Base-by-base conservation (phyloP, 2,329 filamentous ascomycete genomes). In the Paracoccidioides brasiliensis region DNA sequence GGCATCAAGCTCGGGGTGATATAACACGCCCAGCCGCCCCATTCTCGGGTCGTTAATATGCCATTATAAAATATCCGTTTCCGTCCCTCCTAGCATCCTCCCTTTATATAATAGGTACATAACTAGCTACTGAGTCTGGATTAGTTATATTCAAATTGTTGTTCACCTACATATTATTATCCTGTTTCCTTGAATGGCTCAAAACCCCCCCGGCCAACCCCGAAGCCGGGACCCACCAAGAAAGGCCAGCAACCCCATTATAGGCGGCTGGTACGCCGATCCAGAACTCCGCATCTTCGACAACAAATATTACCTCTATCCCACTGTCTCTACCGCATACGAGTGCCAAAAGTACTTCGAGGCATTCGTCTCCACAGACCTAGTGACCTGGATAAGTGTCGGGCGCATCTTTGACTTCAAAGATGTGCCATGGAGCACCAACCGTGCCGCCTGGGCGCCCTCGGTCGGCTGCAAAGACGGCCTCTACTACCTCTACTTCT, bases 251-350 rank as follows among this genome's bases (percentile, higher is more conserved):
- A 79, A 79, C 55, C 76, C 76, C 5, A 72, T 78, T 53, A 68
- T 78, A 30, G 66, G 72, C 1, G 74, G 75, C 52, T 76, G 74
- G 74, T 78, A 78, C 60, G 76, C 76, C 6, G 76, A 79, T 55
- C 76, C 76, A 0, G 76, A 78, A 62, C 73, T 68, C 32, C 74
- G 71, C 53, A 72, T 74, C 63, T 78, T 76, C 64, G 63, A 73
- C 14, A 65, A 64, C 33, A 60, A 69, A 42, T 77, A 75, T 64
- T 78, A 74, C 74, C 71, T 78, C 30, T 79, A 71, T 60, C 74
- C 76, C 5, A 78, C 76, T 2, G 67, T 70, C 4, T 78, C 75
- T 1, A 66, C 66, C 28, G 60, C 63, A 14, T 78, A 77, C 59
- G 70, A 74, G 12, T 51, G 73, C 38, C 76, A 79, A 63, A 77